These are phyloP conservation scores for Centaurea solstitialis DNA, from an alignment of 129 eudicot species.

Conservation along the genomic window DNA sequence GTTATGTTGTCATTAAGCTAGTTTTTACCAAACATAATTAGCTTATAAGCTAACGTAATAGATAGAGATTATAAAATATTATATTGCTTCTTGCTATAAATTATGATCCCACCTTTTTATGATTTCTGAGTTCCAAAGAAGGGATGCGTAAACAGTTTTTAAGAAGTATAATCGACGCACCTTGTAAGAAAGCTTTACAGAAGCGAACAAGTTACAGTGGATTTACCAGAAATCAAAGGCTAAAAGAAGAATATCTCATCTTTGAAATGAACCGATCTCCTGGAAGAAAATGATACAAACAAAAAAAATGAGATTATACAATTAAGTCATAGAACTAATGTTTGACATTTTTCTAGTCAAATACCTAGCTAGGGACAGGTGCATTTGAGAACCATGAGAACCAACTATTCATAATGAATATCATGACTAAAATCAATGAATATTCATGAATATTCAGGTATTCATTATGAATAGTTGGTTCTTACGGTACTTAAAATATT, in stretches of 20 bases:
- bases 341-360: conserved; percentile 20
- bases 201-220: conserved; percentile 1
- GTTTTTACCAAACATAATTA: not conserved
- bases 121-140: not conserved
- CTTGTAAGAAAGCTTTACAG: conserved; percentile 15
- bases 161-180: not conserved
- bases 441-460: not conserved
- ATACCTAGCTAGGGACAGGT: not conserved
- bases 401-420: not conserved
- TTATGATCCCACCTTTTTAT: not conserved
- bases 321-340: conserved; percentile 3
- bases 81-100: not conserved
- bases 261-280: conserved; percentile 7
- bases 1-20: not conserved
- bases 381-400: not conserved
- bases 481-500: not conserved
- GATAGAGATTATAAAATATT: not conserved
- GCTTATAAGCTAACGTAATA: not conserved
- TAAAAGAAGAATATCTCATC: conserved; percentile 10
- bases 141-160: not conserved
- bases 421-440: not conserved
- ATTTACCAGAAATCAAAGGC: conserved; percentile 11
- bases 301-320: conserved; percentile 17
- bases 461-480: not conserved
- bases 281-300: conserved; percentile 9